Conservation (phyloP, 768 basidiomycete species). For the Phlebiopsis gigantea region DNA sequence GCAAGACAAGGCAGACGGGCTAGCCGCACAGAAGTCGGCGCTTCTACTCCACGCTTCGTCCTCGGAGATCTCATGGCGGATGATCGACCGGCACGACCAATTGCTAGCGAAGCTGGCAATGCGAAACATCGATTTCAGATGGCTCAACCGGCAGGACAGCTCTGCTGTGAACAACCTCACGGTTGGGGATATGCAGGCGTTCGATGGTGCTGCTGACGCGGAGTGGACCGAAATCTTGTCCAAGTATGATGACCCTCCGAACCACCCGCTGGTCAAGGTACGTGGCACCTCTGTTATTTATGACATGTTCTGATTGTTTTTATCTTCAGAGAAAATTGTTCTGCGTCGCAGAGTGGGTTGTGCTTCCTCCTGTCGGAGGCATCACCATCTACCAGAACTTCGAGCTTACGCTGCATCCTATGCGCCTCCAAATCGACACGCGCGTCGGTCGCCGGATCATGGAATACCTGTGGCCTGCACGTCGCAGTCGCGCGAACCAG, state of each 20-base stretch:
- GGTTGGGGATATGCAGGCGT: constrained; percentile 74
- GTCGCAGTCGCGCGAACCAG: constrained; percentile 33
- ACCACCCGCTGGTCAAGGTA: constrained; percentile 71
- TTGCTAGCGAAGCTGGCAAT: constrained; percentile 85
- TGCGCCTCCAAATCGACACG: constrained; percentile 84
- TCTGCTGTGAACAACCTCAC: constrained; percentile 75
- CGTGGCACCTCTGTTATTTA: not conserved
- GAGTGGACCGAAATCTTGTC: constrained; percentile 85
- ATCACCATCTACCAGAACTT: constrained; percentile 86
- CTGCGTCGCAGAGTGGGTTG: constrained; percentile 71
- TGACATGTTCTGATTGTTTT: constrained; percentile 10
- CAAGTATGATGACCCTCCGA: constrained; percentile 66
- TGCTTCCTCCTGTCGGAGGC: constrained; percentile 88
- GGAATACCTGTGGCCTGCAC: constrained; percentile 83
- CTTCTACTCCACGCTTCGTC: constrained; percentile 77
- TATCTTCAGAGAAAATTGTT: constrained; percentile 59
- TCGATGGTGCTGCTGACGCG: constrained; percentile 80
- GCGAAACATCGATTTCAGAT: constrained; percentile 69
- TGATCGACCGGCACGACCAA: constrained; percentile 70
- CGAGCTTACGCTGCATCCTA: constrained; percentile 76
- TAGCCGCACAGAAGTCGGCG: constrained; percentile 71
- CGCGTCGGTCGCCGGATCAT: constrained; percentile 74
- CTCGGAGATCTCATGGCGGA: constrained; percentile 85
- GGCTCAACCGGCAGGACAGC: constrained; percentile 84
- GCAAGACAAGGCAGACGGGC: constrained; percentile 67